phyloP scores from a whole-genome alignment of 768 basidiomycete genomes.

The Grammothele lineata region DNA sequence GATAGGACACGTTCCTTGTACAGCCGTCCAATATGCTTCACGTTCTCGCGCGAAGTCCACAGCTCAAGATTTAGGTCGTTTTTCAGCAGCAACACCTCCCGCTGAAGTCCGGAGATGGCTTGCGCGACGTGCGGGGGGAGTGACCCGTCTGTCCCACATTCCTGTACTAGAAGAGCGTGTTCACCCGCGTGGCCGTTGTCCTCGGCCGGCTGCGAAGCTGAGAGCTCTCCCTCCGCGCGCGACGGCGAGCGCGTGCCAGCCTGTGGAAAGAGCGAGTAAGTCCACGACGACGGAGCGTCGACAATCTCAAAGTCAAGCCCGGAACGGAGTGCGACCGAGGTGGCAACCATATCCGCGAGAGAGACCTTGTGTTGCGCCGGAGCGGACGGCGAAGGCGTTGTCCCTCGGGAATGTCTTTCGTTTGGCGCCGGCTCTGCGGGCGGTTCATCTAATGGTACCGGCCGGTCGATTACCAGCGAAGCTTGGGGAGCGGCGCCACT shows the following conservation, averaged over 20 bases:
- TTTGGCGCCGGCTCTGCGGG: too few relatives aligned
- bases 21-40: constrained; percentile 76
- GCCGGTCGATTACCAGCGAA: too few relatives aligned
- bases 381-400: background rate
- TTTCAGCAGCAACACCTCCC: constrained; percentile 68
- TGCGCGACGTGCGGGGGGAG: constrained; percentile 42
- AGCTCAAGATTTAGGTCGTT: constrained; percentile 85
- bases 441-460: too few relatives aligned
- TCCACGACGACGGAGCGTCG: constrained; percentile 49
- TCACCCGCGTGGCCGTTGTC: background rate
- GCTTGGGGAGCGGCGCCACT: too few relatives aligned
- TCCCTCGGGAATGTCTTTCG: too few relatives aligned
- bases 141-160: background rate
- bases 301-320: constrained; percentile 60
- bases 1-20: constrained; percentile 71
- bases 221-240: constrained; percentile 13
- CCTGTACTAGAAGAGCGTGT: background rate
- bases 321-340: constrained; percentile 70
- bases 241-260: constrained; percentile 21
- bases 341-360: constrained; percentile 71
- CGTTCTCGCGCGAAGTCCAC: constrained; percentile 78
- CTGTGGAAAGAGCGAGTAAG: constrained; percentile 37
- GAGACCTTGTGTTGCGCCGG: constrained; percentile 36
- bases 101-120: constrained; percentile 67
- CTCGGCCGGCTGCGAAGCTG: background rate